Evolutionary conservation across 352 stramenopile genomes (phyloP), one percentile per base, ranked within the genome.

Genomic region (Phytophthora sansomeana): DNA sequence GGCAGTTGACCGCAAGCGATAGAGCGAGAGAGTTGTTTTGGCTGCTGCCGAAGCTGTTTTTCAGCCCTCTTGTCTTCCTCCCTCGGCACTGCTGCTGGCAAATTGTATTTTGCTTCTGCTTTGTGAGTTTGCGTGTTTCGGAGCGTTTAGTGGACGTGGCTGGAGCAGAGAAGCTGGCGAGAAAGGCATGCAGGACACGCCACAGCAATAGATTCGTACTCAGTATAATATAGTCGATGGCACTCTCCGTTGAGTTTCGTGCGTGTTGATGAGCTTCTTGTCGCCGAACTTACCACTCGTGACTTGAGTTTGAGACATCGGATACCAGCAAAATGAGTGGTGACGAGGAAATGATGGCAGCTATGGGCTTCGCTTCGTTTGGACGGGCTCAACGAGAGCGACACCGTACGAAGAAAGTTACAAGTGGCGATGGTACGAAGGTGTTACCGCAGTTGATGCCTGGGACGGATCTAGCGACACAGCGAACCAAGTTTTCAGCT

Each of bases 351-450:
- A 64, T 78, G 62, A 67, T 67, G 30, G 60, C 66, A 9, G 55
- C 82, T 11, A 73, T 95, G 70, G 87, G 87, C 38, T 93, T 95
- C 39, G 61, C 78, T 19, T 76, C 72, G 32, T 95, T 95, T 63
- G 87, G 87, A 1, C 58, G 58, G 26, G 58, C 59, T 52, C 67
- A 52, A 36, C 54, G 57, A 10, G 39, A 49, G 0, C 56, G 32
- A 5, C 19, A 17, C n/a, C 32, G 38, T 10, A 2, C 10, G 29
- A 55, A 47, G 17, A 24, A 51, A 5, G 21, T 24, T 14, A 24
- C 30, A 5, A 56, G 13, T 6, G 56, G n/a, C 56, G 14, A 49
- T n/a, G n/a, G 41, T 17, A 48, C 24, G 1, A 6, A 54, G 21
- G 30, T 11, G 6, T 55, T 78, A 4, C 54, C 56, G 9, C 80